These are phyloP conservation scores for Daedaleopsis nitida DNA, from an alignment of 768 basidiomycete species.

Conservation along the genomic window DNA sequence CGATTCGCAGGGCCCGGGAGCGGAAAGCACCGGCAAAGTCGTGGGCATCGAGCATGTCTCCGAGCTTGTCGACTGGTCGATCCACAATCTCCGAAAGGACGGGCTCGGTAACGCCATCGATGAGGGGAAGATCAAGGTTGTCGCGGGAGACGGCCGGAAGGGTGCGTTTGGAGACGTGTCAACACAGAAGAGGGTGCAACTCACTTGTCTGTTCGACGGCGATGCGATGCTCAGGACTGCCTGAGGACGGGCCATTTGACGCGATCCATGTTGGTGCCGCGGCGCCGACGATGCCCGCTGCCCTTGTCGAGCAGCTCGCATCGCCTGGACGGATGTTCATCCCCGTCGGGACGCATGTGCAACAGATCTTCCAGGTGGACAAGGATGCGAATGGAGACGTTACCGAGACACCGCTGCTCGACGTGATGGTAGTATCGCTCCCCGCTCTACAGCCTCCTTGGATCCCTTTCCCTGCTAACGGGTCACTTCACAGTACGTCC, in stretches of 20 bases:
- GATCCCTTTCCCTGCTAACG: neutral
- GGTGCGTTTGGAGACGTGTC: conserved; percentile 43
- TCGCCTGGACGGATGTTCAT: conserved; percentile 87
- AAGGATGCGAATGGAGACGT: conserved; percentile 74
- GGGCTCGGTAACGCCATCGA: conserved; percentile 59
- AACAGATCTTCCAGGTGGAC: conserved; percentile 70
- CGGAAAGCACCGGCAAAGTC: conserved; percentile 49
- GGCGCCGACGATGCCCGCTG: conserved; percentile 68
- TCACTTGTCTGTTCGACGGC: neutral
- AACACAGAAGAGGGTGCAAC: neutral
- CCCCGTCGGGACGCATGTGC: conserved; percentile 69
- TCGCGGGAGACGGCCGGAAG: conserved; percentile 79
- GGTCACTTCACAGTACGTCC: conserved; percentile 57
- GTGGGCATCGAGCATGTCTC: conserved; percentile 92
- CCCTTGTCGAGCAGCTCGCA: conserved; percentile 78
- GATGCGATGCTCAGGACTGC: conserved; percentile 17
- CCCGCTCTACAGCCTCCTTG: neutral
- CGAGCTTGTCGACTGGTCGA: conserved; percentile 72
- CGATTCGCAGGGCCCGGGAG: conserved; percentile 1
- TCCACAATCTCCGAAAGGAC: conserved; percentile 66
- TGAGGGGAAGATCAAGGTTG: conserved; percentile 56
- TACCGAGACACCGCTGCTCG: conserved; percentile 67
- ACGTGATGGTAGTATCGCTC: conserved; percentile 59
- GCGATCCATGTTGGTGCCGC: conserved; percentile 96
- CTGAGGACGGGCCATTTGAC: conserved; percentile 36